A percentile compares a stretch with the other conserved stretches of the same genome.
Conservation (phyloP, 1,139 yeast genomes). For the Magnusiomyces sp. region DNA sequence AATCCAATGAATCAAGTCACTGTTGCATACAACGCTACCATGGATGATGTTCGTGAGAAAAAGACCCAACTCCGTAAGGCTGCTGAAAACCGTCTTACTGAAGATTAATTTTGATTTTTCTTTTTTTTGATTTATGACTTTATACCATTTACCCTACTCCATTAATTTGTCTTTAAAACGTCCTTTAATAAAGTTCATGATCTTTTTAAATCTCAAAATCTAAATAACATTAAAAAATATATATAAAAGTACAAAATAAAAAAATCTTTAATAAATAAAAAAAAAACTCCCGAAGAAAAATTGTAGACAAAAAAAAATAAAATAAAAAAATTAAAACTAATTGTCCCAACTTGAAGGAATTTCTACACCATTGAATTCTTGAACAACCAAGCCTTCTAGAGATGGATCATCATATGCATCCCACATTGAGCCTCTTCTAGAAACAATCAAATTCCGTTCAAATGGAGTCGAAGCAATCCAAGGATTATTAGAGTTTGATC, state of each 20-base stretch:
- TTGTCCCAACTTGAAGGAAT: not conserved
- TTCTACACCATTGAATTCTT: conserved; percentile 10
- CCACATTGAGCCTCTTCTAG: conserved; percentile 9
- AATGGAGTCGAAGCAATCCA: not conserved
- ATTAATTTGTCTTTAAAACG: not conserved
- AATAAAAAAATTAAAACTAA: not conserved
- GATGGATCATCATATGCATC: conserved; percentile 13
- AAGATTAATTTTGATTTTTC: not conserved
- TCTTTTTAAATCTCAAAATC: not conserved
- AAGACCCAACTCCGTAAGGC: conserved; percentile 44
- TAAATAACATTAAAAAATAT: not conserved
- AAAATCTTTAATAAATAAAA: too few relatives aligned
- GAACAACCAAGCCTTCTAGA: conserved; percentile 11
- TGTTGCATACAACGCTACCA: conserved; percentile 52
- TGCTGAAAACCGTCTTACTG: conserved; percentile 26
- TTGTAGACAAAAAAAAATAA: too few relatives aligned
- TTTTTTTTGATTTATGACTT: not conserved
- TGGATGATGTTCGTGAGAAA: conserved; percentile 44
- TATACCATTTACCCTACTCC: not conserved
- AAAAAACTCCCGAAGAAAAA: too few relatives aligned
- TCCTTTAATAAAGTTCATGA: too few relatives aligned
- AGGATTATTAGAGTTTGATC: not conserved
- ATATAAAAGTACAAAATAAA: too few relatives aligned
- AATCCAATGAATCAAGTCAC: conserved; percentile 82
- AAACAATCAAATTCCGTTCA: conserved; percentile 2